Evolutionary conservation across 1,284 basidiomycete genomes (phyloP), one percentile per base, ranked within the genome.

Genomic region (Apiotrichum veenhuisii): DNA sequence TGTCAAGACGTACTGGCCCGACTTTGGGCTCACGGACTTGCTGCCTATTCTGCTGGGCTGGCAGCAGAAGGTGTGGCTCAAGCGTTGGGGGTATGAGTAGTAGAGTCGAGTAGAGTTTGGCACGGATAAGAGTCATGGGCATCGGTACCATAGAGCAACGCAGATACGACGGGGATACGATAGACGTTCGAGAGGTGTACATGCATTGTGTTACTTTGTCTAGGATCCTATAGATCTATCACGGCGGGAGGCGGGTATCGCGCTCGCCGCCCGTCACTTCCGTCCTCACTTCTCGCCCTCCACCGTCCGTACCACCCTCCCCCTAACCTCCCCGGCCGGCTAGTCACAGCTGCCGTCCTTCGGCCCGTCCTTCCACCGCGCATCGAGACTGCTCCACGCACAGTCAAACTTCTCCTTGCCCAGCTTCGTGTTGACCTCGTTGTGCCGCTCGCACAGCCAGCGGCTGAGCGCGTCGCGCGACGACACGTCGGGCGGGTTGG

Each of bases 371-470:
- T 83, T 89, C 94, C 94, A 97, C 66, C 93, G 80, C 77, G 88
- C 85, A 64, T 89, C 85, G 52, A 87, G 83, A 67, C 83, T 88
- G 50, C 70, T 67, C 50, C 77, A 70, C n/a, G 77, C 71, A 72
- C 93, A 97, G 70, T 89, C 84, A 75, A 95, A 96, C 50, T 50
- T 75, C 56, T 82, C 79, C 81, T 95, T 96, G 49, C 92, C 91
- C 50, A 96, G 78, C 73, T 86, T 85, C 68, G 80, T 79, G 69
- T 95, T 97, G 50, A 97, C 91, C 67, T 88, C 87, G 68, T 97
- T 96, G 74, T 97, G 93, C 66, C 88, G 80, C 77, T 88, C 83
- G 71, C 93, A 97, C 62, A 97, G 80, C 92, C 92, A 97, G 64
- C 80, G 77, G 68, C 88, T 89, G 61, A 96, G 77, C 45, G 80